phyloP scores from a whole-genome alignment of 2,329 filamentous ascomycete genomes.

The Fusarium poae region DNA sequence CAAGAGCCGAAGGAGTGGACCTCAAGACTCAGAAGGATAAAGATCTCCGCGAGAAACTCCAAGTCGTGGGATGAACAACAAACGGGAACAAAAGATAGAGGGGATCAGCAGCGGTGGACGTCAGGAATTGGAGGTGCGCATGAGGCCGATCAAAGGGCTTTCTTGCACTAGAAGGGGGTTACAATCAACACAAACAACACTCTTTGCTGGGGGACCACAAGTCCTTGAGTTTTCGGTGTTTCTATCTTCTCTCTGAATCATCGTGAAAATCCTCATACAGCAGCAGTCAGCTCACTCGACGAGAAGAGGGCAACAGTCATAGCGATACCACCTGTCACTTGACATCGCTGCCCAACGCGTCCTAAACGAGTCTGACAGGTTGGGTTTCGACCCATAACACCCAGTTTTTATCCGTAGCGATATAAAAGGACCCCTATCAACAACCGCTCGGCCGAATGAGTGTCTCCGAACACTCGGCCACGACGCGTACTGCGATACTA shows the following conservation, averaged over 20 bases:
- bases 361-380: slow-evolving; percentile 31
- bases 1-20: slow-evolving; percentile 38
- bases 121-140: slow-evolving; percentile 39
- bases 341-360: slow-evolving; percentile 28
- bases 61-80: slow-evolving; percentile 31
- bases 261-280: slow-evolving; percentile 39
- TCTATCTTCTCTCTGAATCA: slow-evolving; percentile 30
- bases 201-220: slow-evolving; percentile 30
- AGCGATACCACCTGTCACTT: slow-evolving; percentile 29
- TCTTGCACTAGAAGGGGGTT: slow-evolving; percentile 8
- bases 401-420: slow-evolving; percentile 27
- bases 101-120: slow-evolving; percentile 40
- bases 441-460: slow-evolving; percentile 40
- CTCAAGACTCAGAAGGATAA: slow-evolving; percentile 32
- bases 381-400: slow-evolving; percentile 27
- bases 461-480: slow-evolving; percentile 27
- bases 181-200: slow-evolving; percentile 19
- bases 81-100: slow-evolving; percentile 30
- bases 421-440: slow-evolving; percentile 32
- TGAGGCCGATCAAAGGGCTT: slow-evolving; percentile 37
- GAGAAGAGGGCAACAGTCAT: slow-evolving; percentile 13
- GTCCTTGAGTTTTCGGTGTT: slow-evolving; percentile 24
- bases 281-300: slow-evolving; percentile 4
- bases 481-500: slow-evolving; percentile 13
- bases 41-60: slow-evolving; percentile 40